phyloP scores from a whole-genome alignment of 345 rosid genomes.

The Durio zibethinus region DNA sequence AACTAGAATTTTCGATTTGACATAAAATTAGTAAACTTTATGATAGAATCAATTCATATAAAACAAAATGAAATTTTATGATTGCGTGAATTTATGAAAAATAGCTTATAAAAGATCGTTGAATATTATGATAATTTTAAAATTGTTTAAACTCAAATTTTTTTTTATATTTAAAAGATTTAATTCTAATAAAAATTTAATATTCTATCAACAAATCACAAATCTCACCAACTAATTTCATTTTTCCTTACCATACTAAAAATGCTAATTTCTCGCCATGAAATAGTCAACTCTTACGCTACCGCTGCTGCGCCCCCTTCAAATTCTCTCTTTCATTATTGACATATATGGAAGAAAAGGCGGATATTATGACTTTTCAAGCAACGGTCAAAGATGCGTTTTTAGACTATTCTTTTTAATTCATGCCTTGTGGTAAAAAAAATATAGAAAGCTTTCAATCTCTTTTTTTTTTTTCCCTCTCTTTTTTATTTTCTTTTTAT shows the following conservation, averaged over 20 bases:
- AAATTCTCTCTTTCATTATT: background rate
- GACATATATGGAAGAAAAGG: background rate
- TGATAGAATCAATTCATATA: background rate
- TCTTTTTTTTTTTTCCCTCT: background rate
- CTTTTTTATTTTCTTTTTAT: background rate
- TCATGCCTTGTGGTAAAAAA: background rate
- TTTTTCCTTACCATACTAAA: background rate
- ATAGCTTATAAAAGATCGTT: background rate
- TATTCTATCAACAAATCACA: too few species aligned
- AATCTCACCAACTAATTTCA: too few species aligned
- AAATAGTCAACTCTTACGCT: background rate
- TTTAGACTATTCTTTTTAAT: background rate
- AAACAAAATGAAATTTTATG: background rate
- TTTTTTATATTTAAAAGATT: too few species aligned
- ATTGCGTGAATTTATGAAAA: background rate
- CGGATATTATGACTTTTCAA: background rate
- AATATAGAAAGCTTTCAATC: background rate
- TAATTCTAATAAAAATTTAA: too few species aligned
- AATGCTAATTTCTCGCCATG: background rate
- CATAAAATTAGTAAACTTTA: background rate
- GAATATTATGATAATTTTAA: background rate
- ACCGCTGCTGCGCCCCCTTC: too few species aligned
- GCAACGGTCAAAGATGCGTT: background rate
- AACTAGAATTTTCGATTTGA: background rate
- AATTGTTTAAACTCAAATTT: background rate